Percentiles rank a stretch among this genome's conserved stretches.
phyloP scores from a whole-genome alignment of 2,329 filamentous ascomycete species.

The Diaporthe citri region DNA sequence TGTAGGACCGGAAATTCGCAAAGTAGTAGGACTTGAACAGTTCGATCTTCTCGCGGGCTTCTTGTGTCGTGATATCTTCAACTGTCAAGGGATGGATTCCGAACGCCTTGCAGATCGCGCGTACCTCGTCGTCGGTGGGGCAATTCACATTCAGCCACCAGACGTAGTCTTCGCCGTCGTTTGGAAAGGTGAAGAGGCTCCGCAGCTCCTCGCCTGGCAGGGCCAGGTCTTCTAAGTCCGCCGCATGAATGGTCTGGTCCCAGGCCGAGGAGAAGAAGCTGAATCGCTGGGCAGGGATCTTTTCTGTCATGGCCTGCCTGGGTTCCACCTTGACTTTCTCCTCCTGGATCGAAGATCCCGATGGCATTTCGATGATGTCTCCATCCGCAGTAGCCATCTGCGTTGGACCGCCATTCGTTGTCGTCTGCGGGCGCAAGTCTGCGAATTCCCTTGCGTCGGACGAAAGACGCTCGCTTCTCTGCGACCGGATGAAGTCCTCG shows the following conservation, averaged over 20 bases:
- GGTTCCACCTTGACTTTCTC: constrained; percentile 60
- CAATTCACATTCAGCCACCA: constrained; percentile 98
- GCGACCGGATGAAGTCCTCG: constrained; percentile 84
- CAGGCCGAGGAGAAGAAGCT: constrained; percentile 97
- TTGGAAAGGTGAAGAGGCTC: constrained; percentile 81
- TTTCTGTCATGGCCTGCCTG: constrained; percentile 53
- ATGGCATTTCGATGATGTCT: constrained; percentile 68
- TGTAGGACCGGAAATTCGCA: constrained; percentile 96
- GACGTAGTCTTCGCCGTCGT: constrained; percentile 79
- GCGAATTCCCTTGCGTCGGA: constrained; percentile 67
- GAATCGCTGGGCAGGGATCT: constrained; percentile 71
- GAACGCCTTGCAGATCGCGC: constrained; percentile 91
- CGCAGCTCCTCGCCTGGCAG: constrained; percentile 91
- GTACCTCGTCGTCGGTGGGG: constrained; percentile 89
- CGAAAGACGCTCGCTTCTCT: constrained; percentile 46
- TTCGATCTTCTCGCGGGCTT: constrained; percentile 98
- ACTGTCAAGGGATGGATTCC: constrained; percentile 95
- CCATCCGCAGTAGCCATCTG: constrained; percentile 66
- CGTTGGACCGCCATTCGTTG: constrained; percentile 41
- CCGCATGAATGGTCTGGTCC: constrained; percentile 92
- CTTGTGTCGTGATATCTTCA: constrained; percentile 95
- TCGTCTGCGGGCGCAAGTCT: constrained; percentile 65
- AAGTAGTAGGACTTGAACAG: constrained; percentile 98
- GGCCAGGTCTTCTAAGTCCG: constrained; percentile 88
- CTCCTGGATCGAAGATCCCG: constrained; percentile 56